Evolutionary conservation across 2,329 filamentous ascomycete species (phyloP).

Genomic region (Dothidotthia symphoricarpi): DNA sequence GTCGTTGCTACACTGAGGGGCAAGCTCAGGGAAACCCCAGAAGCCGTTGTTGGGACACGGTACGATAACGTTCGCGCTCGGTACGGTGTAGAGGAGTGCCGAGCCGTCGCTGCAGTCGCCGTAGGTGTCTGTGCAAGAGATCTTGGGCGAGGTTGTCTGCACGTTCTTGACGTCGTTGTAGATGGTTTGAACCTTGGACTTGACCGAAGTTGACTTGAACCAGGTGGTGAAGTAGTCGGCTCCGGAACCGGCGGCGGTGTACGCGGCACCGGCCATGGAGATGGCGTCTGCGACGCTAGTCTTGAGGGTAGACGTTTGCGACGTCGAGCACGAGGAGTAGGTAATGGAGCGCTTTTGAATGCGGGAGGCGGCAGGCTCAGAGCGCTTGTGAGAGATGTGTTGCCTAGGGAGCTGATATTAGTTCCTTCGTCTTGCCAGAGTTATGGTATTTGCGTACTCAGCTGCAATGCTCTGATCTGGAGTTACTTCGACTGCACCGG

Average conservation of each 20-base stretch:
- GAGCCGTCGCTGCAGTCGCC: slow-evolving; percentile 9
- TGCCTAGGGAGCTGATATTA: slow-evolving; percentile 3
- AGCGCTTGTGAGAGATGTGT: slow-evolving; percentile 13
- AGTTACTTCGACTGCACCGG: slow-evolving; percentile 6
- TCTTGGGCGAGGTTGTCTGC: slow-evolving; percentile 13
- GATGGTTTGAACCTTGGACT: slow-evolving; percentile 13
- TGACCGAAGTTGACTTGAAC: slow-evolving; percentile 14
- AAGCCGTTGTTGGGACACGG: slow-evolving; percentile 13
- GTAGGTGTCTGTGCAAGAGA: slow-evolving; percentile 14
- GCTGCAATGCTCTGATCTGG: slow-evolving; percentile 6
- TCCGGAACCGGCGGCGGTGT: slow-evolving; percentile 8
- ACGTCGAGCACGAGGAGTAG: slow-evolving; percentile 15
- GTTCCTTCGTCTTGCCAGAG: not conserved
- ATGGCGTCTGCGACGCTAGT: slow-evolving; percentile 12
- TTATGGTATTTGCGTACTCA: slow-evolving; percentile 1
- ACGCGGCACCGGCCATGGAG: slow-evolving; percentile 14
- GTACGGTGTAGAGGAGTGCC: slow-evolving; percentile 11
- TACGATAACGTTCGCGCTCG: slow-evolving; percentile 5
- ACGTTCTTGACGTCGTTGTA: slow-evolving; percentile 14
- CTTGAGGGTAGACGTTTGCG: slow-evolving; percentile 10
- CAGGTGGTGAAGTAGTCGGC: slow-evolving; percentile 16
- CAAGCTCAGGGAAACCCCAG: slow-evolving; percentile 9
- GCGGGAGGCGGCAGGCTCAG: slow-evolving; percentile 5
- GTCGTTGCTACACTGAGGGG: slow-evolving; percentile 5
- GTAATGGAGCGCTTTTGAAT: slow-evolving; percentile 15